These are phyloP conservation scores for Verruconis gallopava DNA, from an alignment of 2,329 filamentous ascomycete species.

Conservation along the genomic window DNA sequence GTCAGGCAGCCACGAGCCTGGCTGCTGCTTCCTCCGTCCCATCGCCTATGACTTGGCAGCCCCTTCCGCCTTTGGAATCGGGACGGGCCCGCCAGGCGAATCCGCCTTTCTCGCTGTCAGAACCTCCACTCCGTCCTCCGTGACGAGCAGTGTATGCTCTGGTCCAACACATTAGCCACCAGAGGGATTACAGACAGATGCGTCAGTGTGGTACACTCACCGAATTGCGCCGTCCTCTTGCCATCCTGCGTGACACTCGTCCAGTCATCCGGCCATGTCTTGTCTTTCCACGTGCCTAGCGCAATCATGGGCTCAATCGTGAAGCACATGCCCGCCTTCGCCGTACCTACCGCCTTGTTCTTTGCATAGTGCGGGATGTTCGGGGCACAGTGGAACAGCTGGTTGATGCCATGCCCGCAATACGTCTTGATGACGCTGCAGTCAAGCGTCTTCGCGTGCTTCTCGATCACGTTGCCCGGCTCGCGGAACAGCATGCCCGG, in stretches of 20 bases:
- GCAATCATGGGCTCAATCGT: slow-evolving; percentile 99
- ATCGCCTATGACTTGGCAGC: too few species aligned
- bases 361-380: slow-evolving; percentile 96
- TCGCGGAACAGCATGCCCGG: slow-evolving; percentile 87
- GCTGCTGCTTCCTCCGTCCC: too few species aligned
- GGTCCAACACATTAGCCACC: slow-evolving; percentile 7
- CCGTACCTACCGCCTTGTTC: slow-evolving; percentile 91
- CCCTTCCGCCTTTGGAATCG: slow-evolving; percentile 35
- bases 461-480: slow-evolving; percentile 90
- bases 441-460: slow-evolving; percentile 70
- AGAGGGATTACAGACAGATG: neutral
- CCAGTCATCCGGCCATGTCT: slow-evolving; percentile 98
- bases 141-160: slow-evolving; percentile 77
- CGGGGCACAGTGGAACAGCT: slow-evolving; percentile 82
- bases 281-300: slow-evolving; percentile 76
- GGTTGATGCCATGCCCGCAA: slow-evolving; percentile 91
- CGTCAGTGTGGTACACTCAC: slow-evolving; percentile 40
- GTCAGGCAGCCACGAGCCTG: too few species aligned
- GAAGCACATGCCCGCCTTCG: slow-evolving; percentile 95
- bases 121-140: slow-evolving; percentile 69
- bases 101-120: slow-evolving; percentile 59
- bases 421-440: slow-evolving; percentile 94
- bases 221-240: slow-evolving; percentile 82
- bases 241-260: slow-evolving; percentile 90
- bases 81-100: slow-evolving; percentile 62